phyloP scores from a whole-genome alignment of 495 filamentous ascomycete species.

The Neurospora sp. region DNA sequence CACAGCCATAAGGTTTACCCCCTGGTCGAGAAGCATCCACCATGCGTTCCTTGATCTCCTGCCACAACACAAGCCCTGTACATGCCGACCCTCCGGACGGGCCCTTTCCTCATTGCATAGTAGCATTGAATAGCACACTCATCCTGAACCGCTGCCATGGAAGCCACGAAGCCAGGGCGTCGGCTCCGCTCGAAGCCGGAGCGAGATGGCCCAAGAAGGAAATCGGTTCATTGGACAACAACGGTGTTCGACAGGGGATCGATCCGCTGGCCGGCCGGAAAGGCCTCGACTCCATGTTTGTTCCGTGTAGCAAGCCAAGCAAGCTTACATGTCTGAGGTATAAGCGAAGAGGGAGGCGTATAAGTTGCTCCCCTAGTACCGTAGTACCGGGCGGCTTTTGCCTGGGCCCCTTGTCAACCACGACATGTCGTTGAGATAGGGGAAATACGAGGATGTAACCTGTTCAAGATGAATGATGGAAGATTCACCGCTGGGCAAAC shows the following conservation, averaged over 20 bases:
- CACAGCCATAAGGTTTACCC: too few relatives aligned
- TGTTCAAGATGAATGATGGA: neutral
- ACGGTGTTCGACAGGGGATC: conserved; percentile 5
- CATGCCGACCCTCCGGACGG: neutral
- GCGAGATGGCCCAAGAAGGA: conserved; percentile 16
- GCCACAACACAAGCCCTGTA: neutral
- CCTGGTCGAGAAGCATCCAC: conserved; percentile 13
- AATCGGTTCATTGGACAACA: neutral
- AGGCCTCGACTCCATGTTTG: conserved; percentile 1
- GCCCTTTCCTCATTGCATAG: neutral
- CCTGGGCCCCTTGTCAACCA: neutral
- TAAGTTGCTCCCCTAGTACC: neutral
- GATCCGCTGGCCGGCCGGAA: neutral
- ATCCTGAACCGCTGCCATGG: conserved; percentile 13
- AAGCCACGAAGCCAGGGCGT: neutral
- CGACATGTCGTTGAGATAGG: neutral
- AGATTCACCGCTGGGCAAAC: neutral
- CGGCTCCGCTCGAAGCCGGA: conserved; percentile 22
- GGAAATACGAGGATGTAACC: neutral
- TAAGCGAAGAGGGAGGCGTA: neutral
- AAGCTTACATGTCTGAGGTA: conserved; percentile 2
- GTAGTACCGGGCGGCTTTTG: neutral
- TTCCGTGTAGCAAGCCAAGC: conserved; percentile 3
- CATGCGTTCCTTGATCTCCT: neutral
- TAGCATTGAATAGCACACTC: neutral